A percentile compares a stretch with the other conserved stretches of the same genome.
Conservation (phyloP, 1,284 basidiomycete species). For the Ustilago loliicola region DNA sequence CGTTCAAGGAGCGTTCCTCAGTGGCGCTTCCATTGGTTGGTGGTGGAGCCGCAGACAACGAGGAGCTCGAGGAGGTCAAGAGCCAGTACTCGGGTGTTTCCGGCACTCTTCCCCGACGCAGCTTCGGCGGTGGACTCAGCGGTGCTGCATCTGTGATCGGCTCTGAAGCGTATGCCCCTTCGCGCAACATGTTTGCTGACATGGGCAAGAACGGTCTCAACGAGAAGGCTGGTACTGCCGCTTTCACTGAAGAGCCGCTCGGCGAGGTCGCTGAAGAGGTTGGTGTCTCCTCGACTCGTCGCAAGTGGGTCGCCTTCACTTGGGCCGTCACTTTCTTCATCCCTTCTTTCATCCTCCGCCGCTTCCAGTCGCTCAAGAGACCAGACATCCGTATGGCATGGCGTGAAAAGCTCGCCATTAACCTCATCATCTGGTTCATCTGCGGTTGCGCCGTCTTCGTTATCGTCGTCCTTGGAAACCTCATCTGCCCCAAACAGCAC, state of each 20-base stretch:
- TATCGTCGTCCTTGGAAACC: constrained; percentile 85
- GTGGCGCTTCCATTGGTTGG: constrained; percentile 78
- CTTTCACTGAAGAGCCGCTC: constrained; percentile 54
- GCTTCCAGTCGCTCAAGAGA: constrained; percentile 90
- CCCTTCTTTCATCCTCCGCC: constrained; percentile 80
- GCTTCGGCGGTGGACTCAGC: constrained; percentile 48
- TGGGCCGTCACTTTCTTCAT: constrained; percentile 94
- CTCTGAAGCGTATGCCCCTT: constrained; percentile 80
- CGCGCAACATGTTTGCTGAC: constrained; percentile 89
- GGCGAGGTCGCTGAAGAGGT: constrained; percentile 86
- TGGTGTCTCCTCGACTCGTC: constrained; percentile 82
- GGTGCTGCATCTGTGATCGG: constrained; percentile 48
- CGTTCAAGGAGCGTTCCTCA: constrained; percentile 68
- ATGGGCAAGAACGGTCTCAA: constrained; percentile 74
- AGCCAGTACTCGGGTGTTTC: constrained; percentile 55
- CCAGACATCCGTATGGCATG: constrained; percentile 94
- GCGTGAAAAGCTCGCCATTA: constrained; percentile 96
- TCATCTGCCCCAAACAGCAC: constrained; percentile 95
- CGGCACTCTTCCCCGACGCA: constrained; percentile 32
- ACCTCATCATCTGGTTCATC: constrained; percentile 91
- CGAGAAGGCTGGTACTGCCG: constrained; percentile 61
- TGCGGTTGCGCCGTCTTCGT: constrained; percentile 90
- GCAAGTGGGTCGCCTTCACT: constrained; percentile 88
- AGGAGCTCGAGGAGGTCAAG: constrained; percentile 57
- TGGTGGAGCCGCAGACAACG: constrained; percentile 25